Conservation (phyloP, 2,329 filamentous ascomycete species). For the Colletotrichum lini region DNA sequence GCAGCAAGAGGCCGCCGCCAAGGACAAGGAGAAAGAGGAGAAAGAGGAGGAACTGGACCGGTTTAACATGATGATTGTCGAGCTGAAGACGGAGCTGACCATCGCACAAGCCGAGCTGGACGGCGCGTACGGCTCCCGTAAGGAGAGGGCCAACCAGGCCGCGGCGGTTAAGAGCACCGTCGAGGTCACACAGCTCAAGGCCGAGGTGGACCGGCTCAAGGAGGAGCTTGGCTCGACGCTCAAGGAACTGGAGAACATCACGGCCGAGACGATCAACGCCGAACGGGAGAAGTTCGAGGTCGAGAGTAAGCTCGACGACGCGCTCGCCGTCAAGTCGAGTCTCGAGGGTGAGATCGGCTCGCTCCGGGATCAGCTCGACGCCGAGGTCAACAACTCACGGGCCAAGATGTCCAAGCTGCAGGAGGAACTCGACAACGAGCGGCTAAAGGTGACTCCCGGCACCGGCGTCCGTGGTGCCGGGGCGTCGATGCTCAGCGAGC, state of each 20-base stretch:
- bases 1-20: conserved; percentile 58
- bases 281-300: conserved; percentile 66
- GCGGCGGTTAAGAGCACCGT: conserved; percentile 66
- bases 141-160: conserved; percentile 71
- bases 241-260: conserved; percentile 68
- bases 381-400: conserved; percentile 55
- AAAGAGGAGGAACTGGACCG: conserved; percentile 67
- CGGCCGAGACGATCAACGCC: conserved; percentile 64
- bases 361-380: conserved; percentile 57
- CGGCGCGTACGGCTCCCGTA: conserved; percentile 71
- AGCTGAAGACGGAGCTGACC: conserved; percentile 74
- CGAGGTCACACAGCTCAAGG: conserved; percentile 62
- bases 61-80: conserved; percentile 66
- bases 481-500: conserved; percentile 68
- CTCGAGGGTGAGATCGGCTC: conserved; percentile 57
- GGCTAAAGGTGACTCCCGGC: conserved; percentile 57
- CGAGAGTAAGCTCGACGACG: conserved; percentile 59
- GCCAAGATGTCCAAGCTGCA: conserved; percentile 59
- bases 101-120: conserved; percentile 74
- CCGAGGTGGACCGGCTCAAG: conserved; percentile 65
- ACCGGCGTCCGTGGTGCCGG: conserved; percentile 57
- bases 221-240: conserved; percentile 65
- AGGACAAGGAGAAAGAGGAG: conserved; percentile 57
- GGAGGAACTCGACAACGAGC: conserved; percentile 67
- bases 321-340: conserved; percentile 51